phyloP scores from a whole-genome alignment of 129 eudicot genomes.

The Gnaphalium uliginosum region DNA sequence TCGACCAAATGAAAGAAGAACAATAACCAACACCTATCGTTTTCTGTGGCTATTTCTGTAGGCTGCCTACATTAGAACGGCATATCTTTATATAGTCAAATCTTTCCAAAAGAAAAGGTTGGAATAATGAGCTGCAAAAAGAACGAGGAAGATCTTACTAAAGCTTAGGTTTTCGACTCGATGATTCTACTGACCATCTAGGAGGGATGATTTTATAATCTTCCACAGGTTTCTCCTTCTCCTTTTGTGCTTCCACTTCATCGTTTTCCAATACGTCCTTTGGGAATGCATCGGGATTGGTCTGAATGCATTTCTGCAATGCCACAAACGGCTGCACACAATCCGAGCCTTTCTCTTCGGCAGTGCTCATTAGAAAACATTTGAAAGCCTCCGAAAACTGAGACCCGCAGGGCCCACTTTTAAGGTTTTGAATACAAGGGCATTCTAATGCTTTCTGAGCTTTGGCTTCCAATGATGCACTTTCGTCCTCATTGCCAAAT shows the following conservation, averaged over 20 bases:
- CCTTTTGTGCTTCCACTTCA: slow-evolving; percentile 27
- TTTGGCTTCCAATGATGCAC: slow-evolving; percentile 61
- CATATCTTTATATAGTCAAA: neutral
- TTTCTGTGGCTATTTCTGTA: neutral
- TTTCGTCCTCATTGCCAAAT: slow-evolving; percentile 59
- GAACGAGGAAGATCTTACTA: slow-evolving; percentile 25
- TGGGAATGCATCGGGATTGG: slow-evolving; percentile 77
- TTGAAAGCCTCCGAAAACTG: slow-evolving; percentile 84
- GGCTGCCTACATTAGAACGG: neutral
- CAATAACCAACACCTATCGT: neutral
- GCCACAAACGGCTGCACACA: slow-evolving; percentile 93
- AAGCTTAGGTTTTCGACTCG: slow-evolving; percentile 45
- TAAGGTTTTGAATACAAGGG: slow-evolving; percentile 87
- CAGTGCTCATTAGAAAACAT: slow-evolving; percentile 90
- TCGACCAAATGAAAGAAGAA: neutral
- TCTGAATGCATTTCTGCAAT: slow-evolving; percentile 75
- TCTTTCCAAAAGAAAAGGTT: neutral
- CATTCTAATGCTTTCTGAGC: slow-evolving; percentile 90
- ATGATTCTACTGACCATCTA: slow-evolving; percentile 58
- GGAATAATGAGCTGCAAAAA: slow-evolving; percentile 6
- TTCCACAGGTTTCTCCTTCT: slow-evolving; percentile 48
- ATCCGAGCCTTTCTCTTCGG: slow-evolving; percentile 95
- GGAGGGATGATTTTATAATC: slow-evolving; percentile 65
- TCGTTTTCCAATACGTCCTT: slow-evolving; percentile 66
- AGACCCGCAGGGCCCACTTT: slow-evolving; percentile 79